Conservation (phyloP, 805 yeast species). For the Yarrowia sp. region DNA sequence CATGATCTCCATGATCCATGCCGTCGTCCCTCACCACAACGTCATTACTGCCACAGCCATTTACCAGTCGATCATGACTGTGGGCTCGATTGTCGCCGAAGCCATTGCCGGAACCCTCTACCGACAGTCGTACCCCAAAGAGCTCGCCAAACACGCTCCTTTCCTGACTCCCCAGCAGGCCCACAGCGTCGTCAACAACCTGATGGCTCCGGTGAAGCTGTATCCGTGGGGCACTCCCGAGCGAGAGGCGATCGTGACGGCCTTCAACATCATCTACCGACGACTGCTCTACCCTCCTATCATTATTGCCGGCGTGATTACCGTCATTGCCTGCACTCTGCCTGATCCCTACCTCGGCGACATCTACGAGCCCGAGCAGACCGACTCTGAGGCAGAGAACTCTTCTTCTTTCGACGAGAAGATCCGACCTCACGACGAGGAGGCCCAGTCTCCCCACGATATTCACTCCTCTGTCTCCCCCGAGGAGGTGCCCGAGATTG, state of each 20-base stretch:
- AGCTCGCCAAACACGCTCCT: conserved; percentile 28
- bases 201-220: conserved; percentile 1
- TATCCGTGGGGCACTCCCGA: conserved; percentile 22
- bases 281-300: conserved; percentile 25
- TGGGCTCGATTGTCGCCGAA: conserved; percentile 64
- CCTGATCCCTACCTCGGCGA: conserved; percentile 17
- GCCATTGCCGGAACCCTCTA: conserved; percentile 69
- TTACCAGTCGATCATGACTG: conserved; percentile 55
- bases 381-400: not conserved
- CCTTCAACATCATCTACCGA: conserved; percentile 27
- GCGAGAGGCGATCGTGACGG: conserved; percentile 25
- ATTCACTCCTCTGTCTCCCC: not conserved
- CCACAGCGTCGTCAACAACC: not conserved
- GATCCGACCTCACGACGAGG: not conserved
- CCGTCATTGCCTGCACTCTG: conserved; percentile 2
- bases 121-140: conserved; percentile 56
- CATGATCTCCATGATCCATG: conserved; percentile 57
- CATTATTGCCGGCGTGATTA: conserved; percentile 18
- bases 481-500: not conserved
- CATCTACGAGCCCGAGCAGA: not conserved
- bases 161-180: not conserved
- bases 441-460: not conserved
- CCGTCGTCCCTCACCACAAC: conserved; percentile 58
- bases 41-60: conserved; percentile 62
- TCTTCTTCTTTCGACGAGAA: not conserved